Conservation (phyloP, 345 rosid genomes). For the Reutealis trisperma region DNA sequence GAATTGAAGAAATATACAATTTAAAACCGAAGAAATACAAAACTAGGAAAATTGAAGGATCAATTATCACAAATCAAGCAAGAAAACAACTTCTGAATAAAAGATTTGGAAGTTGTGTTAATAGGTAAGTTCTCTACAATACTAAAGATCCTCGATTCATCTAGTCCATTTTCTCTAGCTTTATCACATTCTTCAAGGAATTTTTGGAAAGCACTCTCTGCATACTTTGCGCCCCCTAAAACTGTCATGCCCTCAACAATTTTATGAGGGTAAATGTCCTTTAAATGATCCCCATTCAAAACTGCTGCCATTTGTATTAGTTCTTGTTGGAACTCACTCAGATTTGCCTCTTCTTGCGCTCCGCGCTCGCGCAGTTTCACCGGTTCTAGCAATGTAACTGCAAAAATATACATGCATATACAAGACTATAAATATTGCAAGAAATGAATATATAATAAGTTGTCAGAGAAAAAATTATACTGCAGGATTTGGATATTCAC, state of each 20-base stretch:
- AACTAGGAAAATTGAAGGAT: not conserved
- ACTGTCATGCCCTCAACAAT: constrained; percentile 66
- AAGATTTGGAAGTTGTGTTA: constrained; percentile 31
- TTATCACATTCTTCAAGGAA: constrained; percentile 46
- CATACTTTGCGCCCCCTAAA: constrained; percentile 49
- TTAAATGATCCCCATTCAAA: constrained; percentile 56
- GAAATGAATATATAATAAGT: not conserved
- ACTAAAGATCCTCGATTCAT: constrained; percentile 39
- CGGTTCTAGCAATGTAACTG: constrained; percentile 55
- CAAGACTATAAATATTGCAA: not conserved
- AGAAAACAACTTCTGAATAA: constrained; percentile 44
- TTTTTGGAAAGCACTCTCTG: constrained; percentile 39
- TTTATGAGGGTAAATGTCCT: constrained; percentile 47
- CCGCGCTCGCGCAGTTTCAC: constrained; percentile 36
- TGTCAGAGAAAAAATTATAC: not conserved
- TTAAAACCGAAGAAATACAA: too few relatives aligned
- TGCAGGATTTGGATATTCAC: constrained; percentile 27
- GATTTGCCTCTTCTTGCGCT: constrained; percentile 46
- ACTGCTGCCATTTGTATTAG: constrained; percentile 64
- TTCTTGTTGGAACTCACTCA: constrained; percentile 71
- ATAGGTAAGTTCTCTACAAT: not conserved
- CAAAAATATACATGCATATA: not conserved
- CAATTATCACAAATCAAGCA: constrained; percentile 57
- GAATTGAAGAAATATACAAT: not conserved
- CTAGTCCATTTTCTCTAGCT: constrained; percentile 43